These are phyloP conservation scores for Penicillium sp. DNA, from an alignment of 2,329 filamentous ascomycete species.

Conservation along the genomic window DNA sequence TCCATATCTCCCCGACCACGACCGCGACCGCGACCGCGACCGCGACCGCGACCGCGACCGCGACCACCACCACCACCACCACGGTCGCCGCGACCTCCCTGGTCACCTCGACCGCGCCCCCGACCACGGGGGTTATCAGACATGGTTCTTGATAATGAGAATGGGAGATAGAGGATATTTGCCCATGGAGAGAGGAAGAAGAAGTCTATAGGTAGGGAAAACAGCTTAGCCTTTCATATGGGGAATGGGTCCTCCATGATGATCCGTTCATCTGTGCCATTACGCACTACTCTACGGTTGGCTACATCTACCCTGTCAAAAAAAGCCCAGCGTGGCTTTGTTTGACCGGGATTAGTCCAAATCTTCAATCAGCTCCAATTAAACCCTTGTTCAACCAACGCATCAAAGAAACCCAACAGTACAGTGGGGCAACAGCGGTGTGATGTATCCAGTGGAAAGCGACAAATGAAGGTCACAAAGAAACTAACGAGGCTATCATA, in stretches of 20 bases:
- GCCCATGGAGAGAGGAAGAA: neutral
- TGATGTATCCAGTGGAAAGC: neutral
- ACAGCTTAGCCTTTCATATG: neutral
- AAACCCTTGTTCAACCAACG: neutral
- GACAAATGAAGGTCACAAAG: neutral
- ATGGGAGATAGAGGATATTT: neutral
- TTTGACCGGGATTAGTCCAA: neutral
- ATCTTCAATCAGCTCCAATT: neutral
- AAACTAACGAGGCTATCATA: no score
- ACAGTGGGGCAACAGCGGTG: neutral
- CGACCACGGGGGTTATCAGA: conserved; percentile 16
- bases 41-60: conserved; percentile 25
- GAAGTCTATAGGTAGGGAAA: neutral
- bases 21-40: no score
- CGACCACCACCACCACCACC: conserved; percentile 23
- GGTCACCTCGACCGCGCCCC: conserved; percentile 23
- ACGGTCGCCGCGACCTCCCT: conserved; percentile 14
- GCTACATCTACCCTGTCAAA: neutral
- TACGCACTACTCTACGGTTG: neutral
- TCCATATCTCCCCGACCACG: no score
- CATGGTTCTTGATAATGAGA: conserved; percentile 1
- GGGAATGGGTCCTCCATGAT: neutral
- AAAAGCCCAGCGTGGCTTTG: neutral
- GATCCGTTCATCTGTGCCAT: neutral
- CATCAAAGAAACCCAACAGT: neutral